phyloP scores from a whole-genome alignment of 208 protist genomes.

The Trypanosoma boissoni region DNA sequence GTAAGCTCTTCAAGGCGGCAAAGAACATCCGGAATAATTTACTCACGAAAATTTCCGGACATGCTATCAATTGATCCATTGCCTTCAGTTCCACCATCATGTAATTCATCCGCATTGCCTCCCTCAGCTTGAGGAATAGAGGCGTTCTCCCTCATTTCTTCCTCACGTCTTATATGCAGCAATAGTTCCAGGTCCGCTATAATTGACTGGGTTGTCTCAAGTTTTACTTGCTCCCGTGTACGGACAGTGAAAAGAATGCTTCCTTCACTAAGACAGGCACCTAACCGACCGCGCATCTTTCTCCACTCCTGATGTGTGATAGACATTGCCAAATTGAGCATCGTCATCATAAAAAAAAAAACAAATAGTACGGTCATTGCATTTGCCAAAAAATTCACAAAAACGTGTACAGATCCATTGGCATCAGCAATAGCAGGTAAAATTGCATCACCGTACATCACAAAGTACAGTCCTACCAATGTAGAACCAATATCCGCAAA shows the following conservation, averaged over 20 bases:
- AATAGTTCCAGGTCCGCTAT: constrained; percentile 46
- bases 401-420: constrained; percentile 23
- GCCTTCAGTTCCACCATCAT: background rate
- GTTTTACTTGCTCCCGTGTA: constrained; percentile 41
- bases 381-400: constrained; percentile 33
- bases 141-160: constrained; percentile 9
- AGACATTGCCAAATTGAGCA: constrained; percentile 56
- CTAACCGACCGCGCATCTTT: constrained; percentile 40
- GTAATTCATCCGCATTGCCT: background rate
- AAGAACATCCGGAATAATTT: too few species aligned
- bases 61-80: too few species aligned
- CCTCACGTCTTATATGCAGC: constrained; percentile 34
- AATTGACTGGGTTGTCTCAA: constrained; percentile 35
- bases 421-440: constrained; percentile 34
- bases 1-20: constrained; percentile 8
- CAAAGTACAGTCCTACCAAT: constrained; percentile 45
- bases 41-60: too few species aligned
- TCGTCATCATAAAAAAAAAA: constrained; percentile 52
- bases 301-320: constrained; percentile 60
- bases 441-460: constrained; percentile 58
- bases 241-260: constrained; percentile 42
- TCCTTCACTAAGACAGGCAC: constrained; percentile 35
- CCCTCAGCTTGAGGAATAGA: background rate
- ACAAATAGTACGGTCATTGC: constrained; percentile 41
- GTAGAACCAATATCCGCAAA: constrained; percentile 39